Percentiles rank a stretch among this genome's conserved stretches.
Evolutionary conservation across 75 land plant species (phyloP).

Genomic region (Larix kaempferi): DNA sequence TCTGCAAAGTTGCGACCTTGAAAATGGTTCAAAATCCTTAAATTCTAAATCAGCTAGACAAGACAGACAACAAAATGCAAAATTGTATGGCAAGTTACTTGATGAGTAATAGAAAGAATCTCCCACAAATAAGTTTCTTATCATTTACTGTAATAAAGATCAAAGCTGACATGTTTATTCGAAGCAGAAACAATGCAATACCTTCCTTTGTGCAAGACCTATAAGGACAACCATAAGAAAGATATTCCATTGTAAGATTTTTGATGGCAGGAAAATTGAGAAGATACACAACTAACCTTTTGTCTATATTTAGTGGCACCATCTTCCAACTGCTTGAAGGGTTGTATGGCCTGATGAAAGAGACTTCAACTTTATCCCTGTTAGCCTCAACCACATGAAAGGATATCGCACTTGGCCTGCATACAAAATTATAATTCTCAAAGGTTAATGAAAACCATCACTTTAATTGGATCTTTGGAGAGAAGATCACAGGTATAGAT

Average conservation of each 20-base stretch:
- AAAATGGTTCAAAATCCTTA: too few species aligned
- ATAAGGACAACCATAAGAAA: not conserved
- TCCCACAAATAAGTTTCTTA: not conserved
- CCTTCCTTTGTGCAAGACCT: not conserved
- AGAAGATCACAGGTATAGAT: not conserved
- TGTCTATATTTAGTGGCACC: conserved; percentile 41
- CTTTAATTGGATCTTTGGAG: not conserved
- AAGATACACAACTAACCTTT: conserved; percentile 19
- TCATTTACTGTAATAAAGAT: not conserved
- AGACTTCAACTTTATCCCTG: conserved; percentile 33
- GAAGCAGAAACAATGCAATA: not conserved
- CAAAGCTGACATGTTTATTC: not conserved
- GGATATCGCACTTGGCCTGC: conserved; percentile 21
- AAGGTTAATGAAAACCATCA: not conserved
- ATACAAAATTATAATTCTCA: conserved; percentile 3
- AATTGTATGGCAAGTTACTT: too few species aligned
- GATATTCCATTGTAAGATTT: not conserved
- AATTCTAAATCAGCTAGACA: too few species aligned
- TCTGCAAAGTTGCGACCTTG: too few species aligned
- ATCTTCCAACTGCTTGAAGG: conserved; percentile 12
- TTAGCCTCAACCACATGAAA: conserved; percentile 21
- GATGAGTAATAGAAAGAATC: too few species aligned
- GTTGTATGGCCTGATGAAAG: conserved; percentile 29
- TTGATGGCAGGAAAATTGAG: not conserved
- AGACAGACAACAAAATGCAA: too few species aligned